These are phyloP conservation scores for Fraxinus xanthoxyloides DNA, from an alignment of 305 asterid species.

Conservation along the genomic window DNA sequence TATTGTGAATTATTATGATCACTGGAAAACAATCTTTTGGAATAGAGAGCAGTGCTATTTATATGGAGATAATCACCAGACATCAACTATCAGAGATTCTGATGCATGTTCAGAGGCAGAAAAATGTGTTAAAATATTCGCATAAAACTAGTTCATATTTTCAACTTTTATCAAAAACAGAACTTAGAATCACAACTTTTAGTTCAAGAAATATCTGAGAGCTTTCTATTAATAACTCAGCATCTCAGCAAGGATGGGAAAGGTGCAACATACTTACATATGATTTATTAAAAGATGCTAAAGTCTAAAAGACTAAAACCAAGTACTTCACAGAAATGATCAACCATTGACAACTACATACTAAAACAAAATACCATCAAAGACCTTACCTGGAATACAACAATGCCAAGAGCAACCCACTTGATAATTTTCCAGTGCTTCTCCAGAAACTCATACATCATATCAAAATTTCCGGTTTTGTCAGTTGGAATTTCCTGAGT, in stretches of 20 bases:
- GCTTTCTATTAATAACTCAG: not conserved
- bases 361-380: not conserved
- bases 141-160: not conserved
- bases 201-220: not conserved
- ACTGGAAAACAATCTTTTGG: not conserved
- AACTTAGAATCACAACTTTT: not conserved
- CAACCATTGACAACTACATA: not conserved
- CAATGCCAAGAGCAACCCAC: conserved; percentile 91
- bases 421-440: conserved; percentile 71
- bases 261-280: not conserved
- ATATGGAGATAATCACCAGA: not conserved
- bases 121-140: not conserved
- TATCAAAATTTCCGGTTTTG: conserved; percentile 77
- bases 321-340: not conserved
- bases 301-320: not conserved
- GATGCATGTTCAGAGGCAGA: not conserved
- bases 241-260: not conserved
- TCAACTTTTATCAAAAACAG: not conserved
- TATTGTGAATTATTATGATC: not conserved
- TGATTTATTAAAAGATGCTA: not conserved
- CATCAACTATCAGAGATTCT: not conserved
- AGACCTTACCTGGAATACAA: conserved; percentile 62
- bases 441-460: conserved; percentile 68
- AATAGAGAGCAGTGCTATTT: not conserved
- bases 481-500: conserved; percentile 78